Conservation (phyloP, 345 rosid genomes). For the Erucastrum elatum region DNA sequence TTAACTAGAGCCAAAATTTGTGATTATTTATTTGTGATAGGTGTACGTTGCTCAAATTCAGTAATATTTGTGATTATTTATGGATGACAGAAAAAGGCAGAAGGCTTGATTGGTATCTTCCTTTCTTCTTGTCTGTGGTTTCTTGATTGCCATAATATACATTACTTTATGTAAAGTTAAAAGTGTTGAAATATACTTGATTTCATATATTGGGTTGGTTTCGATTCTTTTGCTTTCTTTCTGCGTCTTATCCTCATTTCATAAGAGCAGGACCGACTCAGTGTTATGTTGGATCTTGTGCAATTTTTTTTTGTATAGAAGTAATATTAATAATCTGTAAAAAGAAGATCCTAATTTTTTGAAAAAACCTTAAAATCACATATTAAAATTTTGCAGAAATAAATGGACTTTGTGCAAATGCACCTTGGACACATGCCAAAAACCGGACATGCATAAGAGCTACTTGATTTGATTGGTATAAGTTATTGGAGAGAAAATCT, state of each 20-base stretch:
- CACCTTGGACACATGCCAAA: no score
- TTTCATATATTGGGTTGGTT: slow-evolving; percentile 19
- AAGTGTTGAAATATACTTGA: slow-evolving; percentile 31
- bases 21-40: slow-evolving; percentile 18
- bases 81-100: slow-evolving; percentile 3
- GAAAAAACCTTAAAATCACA: no score
- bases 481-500: no score
- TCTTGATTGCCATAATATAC: slow-evolving; percentile 12
- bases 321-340: no score
- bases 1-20: background rate
- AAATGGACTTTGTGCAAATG: no score
- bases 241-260: background rate
- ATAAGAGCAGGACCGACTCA: background rate
- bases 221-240: slow-evolving; percentile 24
- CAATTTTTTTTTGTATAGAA: no score
- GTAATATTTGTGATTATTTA: slow-evolving; percentile 16
- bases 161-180: slow-evolving; percentile 24
- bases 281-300: no score
- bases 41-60: slow-evolving; percentile 1
- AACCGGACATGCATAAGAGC: background rate
- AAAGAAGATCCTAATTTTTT: no score
- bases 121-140: slow-evolving; percentile 31
- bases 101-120: slow-evolving; percentile 27
- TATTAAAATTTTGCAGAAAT: no score
- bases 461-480: slow-evolving; percentile 9